Evolutionary conservation across 305 asterid species (phyloP), one percentile per base, ranked within the genome.

Genomic region (Petunia hybrid): DNA sequence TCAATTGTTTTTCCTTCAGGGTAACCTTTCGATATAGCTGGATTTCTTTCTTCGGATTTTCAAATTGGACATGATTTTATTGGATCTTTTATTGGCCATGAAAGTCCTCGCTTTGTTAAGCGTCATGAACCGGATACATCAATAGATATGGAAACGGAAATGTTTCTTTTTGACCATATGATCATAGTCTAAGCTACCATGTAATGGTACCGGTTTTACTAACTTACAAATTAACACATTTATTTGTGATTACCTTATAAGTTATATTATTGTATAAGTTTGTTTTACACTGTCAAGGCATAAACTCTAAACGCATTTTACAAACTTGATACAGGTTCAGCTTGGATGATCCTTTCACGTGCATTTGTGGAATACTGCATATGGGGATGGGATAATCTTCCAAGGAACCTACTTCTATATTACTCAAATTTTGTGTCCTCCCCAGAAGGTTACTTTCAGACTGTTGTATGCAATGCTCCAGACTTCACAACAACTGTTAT

Each of bases 351-450:
- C 45, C 86, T 80, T 36, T 84, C 87, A 1, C 87, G 73, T 10
- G 75, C 82, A 31, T 84, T 84, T 36, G 82, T 84, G 55, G 87
- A 84, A 55, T 84, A 81, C 75, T 81, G 79, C 80, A 78, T 84
- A 10, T 77, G 84, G 87, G 87, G 87, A 36, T 84, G 87, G 87
- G 87, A 84, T 13, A 84, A 84, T 69, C 84, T 81, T 48, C 87
- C 87, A 1, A 77, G 87, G 64, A 81, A 83, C 22, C 80, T 84
- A 40, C 82, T 84, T 22, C 67, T 84, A 31, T 81, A 84, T 65
- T 84, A 84, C 36, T 46, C 85, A 3, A 84, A 84, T 70, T 84
- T 84, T 10, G 84, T 84, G 22, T 84, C 87, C 82, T 84, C 87
- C 4, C 87, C 87, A 10, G 87, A 84, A 77, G 85, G 87, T 46